Base-by-base conservation (phyloP, 2,329 filamentous ascomycete genomes). In the Phoma sp. region DNA sequence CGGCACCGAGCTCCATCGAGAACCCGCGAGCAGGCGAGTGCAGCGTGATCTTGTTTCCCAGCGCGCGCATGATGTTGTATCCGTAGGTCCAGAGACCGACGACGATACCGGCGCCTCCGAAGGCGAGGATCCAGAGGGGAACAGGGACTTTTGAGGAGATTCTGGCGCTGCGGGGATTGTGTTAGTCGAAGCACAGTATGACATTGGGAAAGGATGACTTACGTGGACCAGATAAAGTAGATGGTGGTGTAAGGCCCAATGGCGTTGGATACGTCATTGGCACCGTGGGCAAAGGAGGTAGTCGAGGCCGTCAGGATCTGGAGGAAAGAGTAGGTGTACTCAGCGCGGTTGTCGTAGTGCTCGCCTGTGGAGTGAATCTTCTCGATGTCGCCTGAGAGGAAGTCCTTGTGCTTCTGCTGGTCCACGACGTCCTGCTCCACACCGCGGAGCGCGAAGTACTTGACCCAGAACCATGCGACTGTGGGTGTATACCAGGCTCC, bases 261-360 rank as follows among this genome's bases (percentile, higher is more conserved):
- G 11, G 61, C 84, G 66, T 84, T 89, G 60, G 82, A 78, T 18
- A 89, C 83, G 55, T 89, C 86, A 71, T 89, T 89, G 61, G 86
- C 86, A 18, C 86, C 86, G 72, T 89, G 88, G 1, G 87, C 86
- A 65, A 91, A 90, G 1, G 87, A 89, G 4, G 87, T 86, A 35
- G 87, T 89, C 73, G 86, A 87, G 54, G 88, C 88, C 38, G 88
- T 73, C 41, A 76, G 45, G 47, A 73, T 63, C 47, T 74, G 71
- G 4, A 72, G 59, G 60, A 71, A 81, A 1, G 78, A 78, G 69
- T 75, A 81, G 11, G 78, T 71, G 65, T 82, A 77, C 62, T 81
- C 79, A 27, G 79, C 77, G 58, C 82, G 80, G 73, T 88, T 88
- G 64, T 86, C 80, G 71, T 82, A 88, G 67, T 86, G 84, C 25